These are phyloP conservation scores for Flueggea neowawraea DNA, from an alignment of 441 rosid genomes.

Conservation along the genomic window DNA sequence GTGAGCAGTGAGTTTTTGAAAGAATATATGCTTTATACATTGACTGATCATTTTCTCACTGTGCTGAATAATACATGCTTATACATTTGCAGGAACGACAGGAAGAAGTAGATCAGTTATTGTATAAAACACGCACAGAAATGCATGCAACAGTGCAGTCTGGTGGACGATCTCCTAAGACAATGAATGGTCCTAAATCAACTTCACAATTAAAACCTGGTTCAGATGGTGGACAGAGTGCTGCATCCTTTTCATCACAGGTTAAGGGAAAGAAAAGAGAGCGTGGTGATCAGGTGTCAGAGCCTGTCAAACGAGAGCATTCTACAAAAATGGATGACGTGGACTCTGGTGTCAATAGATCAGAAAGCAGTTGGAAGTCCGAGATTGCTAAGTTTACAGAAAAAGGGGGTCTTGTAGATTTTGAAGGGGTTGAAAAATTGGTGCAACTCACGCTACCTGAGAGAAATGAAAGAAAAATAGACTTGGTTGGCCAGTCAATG, in stretches of 20 bases:
- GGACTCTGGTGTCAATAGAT: constrained; percentile 46
- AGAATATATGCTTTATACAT: background rate
- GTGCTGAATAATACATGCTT: constrained; percentile 9
- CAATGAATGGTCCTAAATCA: constrained; percentile 72
- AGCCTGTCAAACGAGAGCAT: constrained; percentile 76
- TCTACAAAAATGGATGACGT: constrained; percentile 56
- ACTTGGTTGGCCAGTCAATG: constrained; percentile 63
- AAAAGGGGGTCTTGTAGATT: constrained; percentile 76
- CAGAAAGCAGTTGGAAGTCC: constrained; percentile 54
- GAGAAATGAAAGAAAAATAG: constrained; percentile 68
- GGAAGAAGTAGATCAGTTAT: constrained; percentile 78
- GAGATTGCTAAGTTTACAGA: constrained; percentile 82
- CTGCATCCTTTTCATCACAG: constrained; percentile 61
- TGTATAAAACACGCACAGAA: constrained; percentile 57
- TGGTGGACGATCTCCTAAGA: constrained; percentile 89
- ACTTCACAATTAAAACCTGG: constrained; percentile 62
- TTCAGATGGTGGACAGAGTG: constrained; percentile 59
- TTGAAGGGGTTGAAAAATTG: constrained; percentile 76
- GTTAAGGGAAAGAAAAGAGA: constrained; percentile 95
- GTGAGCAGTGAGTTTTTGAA: constrained; percentile 35
- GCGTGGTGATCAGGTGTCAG: constrained; percentile 71
- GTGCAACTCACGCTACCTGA: constrained; percentile 74
- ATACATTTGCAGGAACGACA: constrained; percentile 53
- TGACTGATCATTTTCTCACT: background rate
- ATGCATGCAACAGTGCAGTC: constrained; percentile 82